Evolutionary conservation across 108 stramenopile species (phyloP).

Genomic region (Seminavis robusta): DNA sequence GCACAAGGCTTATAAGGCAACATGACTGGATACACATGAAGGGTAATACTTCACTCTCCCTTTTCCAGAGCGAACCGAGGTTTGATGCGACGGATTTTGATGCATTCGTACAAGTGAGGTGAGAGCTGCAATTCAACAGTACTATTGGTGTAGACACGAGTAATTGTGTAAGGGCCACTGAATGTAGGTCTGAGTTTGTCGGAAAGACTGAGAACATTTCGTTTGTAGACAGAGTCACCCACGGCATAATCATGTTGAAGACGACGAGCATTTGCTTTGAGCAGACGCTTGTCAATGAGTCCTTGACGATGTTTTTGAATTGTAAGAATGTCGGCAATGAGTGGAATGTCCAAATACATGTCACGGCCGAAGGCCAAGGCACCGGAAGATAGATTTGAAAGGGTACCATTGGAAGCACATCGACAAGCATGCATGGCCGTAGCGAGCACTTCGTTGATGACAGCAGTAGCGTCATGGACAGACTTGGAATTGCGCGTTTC

Average conservation of each 20-base stretch:
- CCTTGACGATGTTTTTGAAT: constrained; percentile 6
- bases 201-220: no score
- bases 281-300: constrained; percentile 2
- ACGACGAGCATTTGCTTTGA: constrained; percentile 5
- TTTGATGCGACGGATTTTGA: constrained; percentile 1
- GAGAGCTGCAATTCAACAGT: background rate
- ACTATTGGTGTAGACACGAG: background rate
- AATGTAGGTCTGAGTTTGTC: background rate
- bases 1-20: no score
- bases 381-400: constrained; percentile 12
- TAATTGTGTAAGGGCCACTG: constrained; percentile 2
- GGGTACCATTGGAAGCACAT: background rate
- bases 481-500: background rate
- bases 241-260: constrained; percentile 6
- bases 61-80: no score
- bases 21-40: no score
- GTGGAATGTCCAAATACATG: constrained; percentile 25
- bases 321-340: constrained; percentile 18
- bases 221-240: constrained; percentile 1
- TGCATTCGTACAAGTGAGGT: background rate
- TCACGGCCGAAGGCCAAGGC: constrained; percentile 23
- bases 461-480: constrained; percentile 1
- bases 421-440: constrained; percentile 17
- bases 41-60: no score
- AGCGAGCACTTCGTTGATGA: constrained; percentile 12